phyloP scores from a whole-genome alignment of 2,329 filamentous ascomycete species.

The Arthrinium phaeospermum region DNA sequence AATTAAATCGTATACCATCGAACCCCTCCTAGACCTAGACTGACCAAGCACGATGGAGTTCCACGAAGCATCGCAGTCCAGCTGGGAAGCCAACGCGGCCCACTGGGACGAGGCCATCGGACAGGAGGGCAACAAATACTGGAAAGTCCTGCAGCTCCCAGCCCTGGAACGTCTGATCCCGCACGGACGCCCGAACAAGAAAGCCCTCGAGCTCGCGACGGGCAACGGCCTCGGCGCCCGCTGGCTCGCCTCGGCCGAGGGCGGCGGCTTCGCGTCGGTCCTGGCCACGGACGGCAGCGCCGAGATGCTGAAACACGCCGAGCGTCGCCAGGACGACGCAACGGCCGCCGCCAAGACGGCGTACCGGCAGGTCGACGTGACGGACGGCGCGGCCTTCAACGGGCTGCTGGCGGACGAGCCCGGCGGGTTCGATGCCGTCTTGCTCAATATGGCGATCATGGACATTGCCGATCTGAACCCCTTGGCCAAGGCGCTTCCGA shows the following conservation, averaged over 20 bases:
- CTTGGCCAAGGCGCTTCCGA: conserved; percentile 46
- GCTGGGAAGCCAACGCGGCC: conserved; percentile 49
- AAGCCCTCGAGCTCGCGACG: conserved; percentile 53
- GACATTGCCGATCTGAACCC: conserved; percentile 50
- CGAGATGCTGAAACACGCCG: conserved; percentile 47
- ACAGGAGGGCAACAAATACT: conserved; percentile 50
- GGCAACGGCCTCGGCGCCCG: conserved; percentile 56
- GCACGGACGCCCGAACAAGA: conserved; percentile 29
- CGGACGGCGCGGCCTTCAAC: conserved; percentile 39
- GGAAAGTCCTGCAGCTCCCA: conserved; percentile 48
- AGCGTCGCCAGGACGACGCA: conserved; percentile 23
- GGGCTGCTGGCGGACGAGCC: conserved; percentile 32
- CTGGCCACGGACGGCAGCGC: conserved; percentile 51
- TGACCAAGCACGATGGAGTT: conserved; percentile 19
- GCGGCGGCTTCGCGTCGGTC: conserved; percentile 41
- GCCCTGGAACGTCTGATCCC: conserved; percentile 43
- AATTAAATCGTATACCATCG: neutral
- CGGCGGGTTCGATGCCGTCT: conserved; percentile 47
- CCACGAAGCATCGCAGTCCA: conserved; percentile 31
- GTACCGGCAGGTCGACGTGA: conserved; percentile 46
- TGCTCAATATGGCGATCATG: conserved; percentile 57
- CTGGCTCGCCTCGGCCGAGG: conserved; percentile 40
- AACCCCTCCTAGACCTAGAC: neutral
- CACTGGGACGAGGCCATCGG: conserved; percentile 50
- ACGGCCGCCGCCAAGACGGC: conserved; percentile 32